Conservation (phyloP, 208 protist species). For the Trypanosoma melophagium region DNA sequence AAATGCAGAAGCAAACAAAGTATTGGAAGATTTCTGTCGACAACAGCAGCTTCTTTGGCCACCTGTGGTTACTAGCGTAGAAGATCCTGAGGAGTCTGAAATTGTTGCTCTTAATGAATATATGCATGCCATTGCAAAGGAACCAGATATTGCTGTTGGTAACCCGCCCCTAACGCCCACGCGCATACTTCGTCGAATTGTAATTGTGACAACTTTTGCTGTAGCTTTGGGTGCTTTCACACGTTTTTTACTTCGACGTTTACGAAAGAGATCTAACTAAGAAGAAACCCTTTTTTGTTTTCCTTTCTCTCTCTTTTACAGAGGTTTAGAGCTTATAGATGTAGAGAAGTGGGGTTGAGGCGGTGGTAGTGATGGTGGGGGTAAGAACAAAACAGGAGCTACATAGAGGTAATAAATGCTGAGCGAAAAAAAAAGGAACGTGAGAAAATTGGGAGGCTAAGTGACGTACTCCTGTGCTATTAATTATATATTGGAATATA, state of each 20-base stretch:
- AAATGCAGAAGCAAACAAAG: constrained; percentile 1
- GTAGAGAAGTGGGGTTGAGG: too few species aligned
- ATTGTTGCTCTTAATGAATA: constrained; percentile 70
- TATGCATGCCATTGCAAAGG: constrained; percentile 59
- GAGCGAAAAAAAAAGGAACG: too few species aligned
- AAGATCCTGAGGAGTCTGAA: constrained; percentile 54
- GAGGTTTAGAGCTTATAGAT: too few species aligned
- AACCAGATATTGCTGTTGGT: constrained; percentile 76
- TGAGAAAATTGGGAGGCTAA: too few species aligned
- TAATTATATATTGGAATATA: too few species aligned
- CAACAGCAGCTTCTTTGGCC: constrained; percentile 76
- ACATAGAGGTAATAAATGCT: too few species aligned
- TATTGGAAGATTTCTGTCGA: constrained; percentile 45
- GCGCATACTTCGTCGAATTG: constrained; percentile 56
- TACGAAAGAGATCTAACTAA: constrained; percentile 12
- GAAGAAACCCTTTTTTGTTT: not conserved
- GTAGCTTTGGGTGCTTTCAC: constrained; percentile 28
- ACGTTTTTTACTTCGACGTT: constrained; percentile 18
- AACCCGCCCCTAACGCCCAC: constrained; percentile 57
- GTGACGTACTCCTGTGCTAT: too few species aligned
- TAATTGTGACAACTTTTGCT: constrained; percentile 47
- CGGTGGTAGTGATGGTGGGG: too few species aligned
- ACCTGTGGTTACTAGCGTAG: constrained; percentile 68
- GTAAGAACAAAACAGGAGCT: too few species aligned
- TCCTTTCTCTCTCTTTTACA: not conserved